A percentile compares a stretch with the other conserved stretches of the same genome.
These are phyloP conservation scores for Rhynchosporium agropyri DNA, from an alignment of 2,329 filamentous ascomycete genomes.

Conservation along the genomic window DNA sequence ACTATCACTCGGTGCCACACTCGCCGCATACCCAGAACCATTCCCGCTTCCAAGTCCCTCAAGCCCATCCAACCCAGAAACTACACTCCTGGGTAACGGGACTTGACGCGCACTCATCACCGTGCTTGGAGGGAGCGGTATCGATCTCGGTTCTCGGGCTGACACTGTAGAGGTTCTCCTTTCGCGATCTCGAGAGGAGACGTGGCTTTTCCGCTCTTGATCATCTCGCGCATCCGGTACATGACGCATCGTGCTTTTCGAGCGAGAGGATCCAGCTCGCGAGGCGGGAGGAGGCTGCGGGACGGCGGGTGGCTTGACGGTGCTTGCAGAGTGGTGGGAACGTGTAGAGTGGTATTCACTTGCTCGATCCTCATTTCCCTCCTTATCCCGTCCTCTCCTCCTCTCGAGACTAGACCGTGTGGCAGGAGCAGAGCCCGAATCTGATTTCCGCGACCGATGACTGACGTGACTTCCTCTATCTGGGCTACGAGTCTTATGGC, in stretches of 20 bases:
- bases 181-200: neutral
- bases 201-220: neutral
- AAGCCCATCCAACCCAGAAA: constrained; percentile 1
- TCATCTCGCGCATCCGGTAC: neutral
- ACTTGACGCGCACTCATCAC: constrained; percentile 28
- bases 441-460: constrained; percentile 9
- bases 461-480: neutral
- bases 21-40: constrained; percentile 51
- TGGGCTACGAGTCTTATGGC: neutral
- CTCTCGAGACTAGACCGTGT: constrained; percentile 11
- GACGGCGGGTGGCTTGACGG: constrained; percentile 11
- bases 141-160: constrained; percentile 19
- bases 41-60: neutral
- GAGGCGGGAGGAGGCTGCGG: constrained; percentile 5
- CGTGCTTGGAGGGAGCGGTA: constrained; percentile 28
- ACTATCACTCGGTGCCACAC: constrained; percentile 62
- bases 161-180: constrained; percentile 14
- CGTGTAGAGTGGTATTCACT: constrained; percentile 13
- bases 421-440: constrained; percentile 2
- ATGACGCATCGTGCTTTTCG: neutral
- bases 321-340: constrained; percentile 9
- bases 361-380: constrained; percentile 6
- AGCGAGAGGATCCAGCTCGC: too few species aligned
- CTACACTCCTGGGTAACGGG: constrained; percentile 33
- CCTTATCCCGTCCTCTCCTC: constrained; percentile 2